Percentiles rank a stretch among this genome's conserved stretches.
Conservation (phyloP, 2,329 filamentous ascomycete species). For the Xylaria sp. region DNA sequence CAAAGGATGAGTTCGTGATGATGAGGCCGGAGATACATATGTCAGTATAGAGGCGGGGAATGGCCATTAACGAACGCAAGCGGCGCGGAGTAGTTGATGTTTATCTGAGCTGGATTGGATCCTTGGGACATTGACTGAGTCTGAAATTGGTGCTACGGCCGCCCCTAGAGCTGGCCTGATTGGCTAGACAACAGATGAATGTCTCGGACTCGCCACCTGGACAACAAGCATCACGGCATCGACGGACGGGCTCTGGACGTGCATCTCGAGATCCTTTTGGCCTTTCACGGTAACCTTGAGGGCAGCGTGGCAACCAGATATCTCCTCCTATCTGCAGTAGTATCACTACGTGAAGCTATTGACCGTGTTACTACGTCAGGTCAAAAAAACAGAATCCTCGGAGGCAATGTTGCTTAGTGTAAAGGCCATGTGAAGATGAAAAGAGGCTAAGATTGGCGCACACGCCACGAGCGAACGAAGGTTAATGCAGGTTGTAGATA, state of each 20-base stretch:
- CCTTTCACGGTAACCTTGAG: not conserved
- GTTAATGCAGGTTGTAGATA: slow-evolving; percentile 26
- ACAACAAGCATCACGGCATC: slow-evolving; percentile 23
- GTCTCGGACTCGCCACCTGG: slow-evolving; percentile 39
- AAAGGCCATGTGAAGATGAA: not conserved
- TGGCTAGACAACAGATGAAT: slow-evolving; percentile 30
- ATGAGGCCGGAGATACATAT: not conserved
- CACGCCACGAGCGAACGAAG: slow-evolving; percentile 10
- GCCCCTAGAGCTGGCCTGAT: slow-evolving; percentile 21
- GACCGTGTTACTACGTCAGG: slow-evolving; percentile 2
- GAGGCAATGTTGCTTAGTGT: slow-evolving; percentile 17
- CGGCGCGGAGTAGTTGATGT: not conserved
- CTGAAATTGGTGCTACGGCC: slow-evolving; percentile 22
- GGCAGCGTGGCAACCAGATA: not conserved
- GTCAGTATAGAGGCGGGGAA: slow-evolving; percentile 1
- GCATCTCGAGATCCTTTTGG: slow-evolving; percentile 14
- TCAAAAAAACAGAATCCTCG: not conserved
- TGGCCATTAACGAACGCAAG: not conserved
- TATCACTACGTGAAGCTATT: not conserved
- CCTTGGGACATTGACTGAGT: slow-evolving; percentile 1
- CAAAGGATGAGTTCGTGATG: slow-evolving; percentile 6
- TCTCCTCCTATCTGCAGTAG: not conserved
- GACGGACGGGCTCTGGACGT: slow-evolving; percentile 4
- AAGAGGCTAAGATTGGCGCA: slow-evolving; percentile 14
- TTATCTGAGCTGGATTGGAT: slow-evolving; percentile 18